A percentile compares a stretch with the other conserved stretches of the same genome.
These are phyloP conservation scores for Cytospora mali DNA, from an alignment of 2,329 filamentous ascomycete genomes.

Conservation along the genomic window DNA sequence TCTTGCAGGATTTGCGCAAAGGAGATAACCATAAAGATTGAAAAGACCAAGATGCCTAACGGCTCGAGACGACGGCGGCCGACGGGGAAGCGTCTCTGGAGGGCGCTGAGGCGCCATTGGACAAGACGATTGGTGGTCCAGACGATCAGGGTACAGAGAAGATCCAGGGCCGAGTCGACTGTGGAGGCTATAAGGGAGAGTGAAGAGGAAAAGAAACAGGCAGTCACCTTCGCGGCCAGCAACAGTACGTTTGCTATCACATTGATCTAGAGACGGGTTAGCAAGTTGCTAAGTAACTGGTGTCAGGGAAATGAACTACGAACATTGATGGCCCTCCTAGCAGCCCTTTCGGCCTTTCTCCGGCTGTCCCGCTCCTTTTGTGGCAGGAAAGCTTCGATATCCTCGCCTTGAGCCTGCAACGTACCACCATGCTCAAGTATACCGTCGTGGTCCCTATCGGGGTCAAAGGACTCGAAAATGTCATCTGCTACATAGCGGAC, in stretches of 20 bases:
- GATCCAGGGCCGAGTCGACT: conserved; percentile 62
- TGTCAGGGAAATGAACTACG: background rate
- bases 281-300: background rate
- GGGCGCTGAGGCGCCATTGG: conserved; percentile 53
- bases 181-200: conserved; percentile 64
- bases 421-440: conserved; percentile 55
- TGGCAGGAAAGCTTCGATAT: conserved; percentile 57
- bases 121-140: conserved; percentile 63
- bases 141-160: conserved; percentile 63
- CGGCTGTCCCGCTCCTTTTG: conserved; percentile 55
- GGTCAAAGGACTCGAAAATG: conserved; percentile 62
- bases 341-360: conserved; percentile 48
- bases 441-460: conserved; percentile 59
- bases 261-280: conserved; percentile 20
- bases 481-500: conserved; percentile 57
- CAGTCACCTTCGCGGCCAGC: conserved; percentile 29
- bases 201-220: conserved; percentile 40
- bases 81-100: conserved; percentile 60
- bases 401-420: conserved; percentile 50
- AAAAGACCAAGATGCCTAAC: conserved; percentile 64
- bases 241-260: conserved; percentile 31
- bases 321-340: conserved; percentile 50
- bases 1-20: conserved; percentile 64
- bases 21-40: conserved; percentile 64
- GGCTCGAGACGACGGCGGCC: conserved; percentile 60